phyloP scores from a whole-genome alignment of 2,329 filamentous ascomycete genomes.

The Neonectria sp. region DNA sequence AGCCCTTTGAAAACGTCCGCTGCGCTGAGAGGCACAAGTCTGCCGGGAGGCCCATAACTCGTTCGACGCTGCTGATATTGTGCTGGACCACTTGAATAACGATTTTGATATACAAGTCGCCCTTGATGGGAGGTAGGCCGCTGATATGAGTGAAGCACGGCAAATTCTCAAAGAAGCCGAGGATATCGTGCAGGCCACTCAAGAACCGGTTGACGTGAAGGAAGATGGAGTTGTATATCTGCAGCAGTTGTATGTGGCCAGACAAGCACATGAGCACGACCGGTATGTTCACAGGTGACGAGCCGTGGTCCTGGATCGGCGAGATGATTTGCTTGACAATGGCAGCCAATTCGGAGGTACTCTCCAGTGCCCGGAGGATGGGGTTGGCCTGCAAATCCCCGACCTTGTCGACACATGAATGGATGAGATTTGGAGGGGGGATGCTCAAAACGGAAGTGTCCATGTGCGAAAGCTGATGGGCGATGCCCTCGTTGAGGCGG shows the following conservation, averaged over 20 bases:
- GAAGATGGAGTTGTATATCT: conserved; percentile 29
- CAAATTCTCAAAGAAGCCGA: conserved; percentile 23
- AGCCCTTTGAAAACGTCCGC: conserved; percentile 5
- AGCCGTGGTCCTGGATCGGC: conserved; percentile 21
- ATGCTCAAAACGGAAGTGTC: conserved; percentile 7
- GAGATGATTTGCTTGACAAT: conserved; percentile 31
- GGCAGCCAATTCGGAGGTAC: conserved; percentile 23
- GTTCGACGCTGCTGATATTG: conserved; percentile 21
- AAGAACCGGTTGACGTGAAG: conserved; percentile 17
- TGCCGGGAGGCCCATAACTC: conserved; percentile 19
- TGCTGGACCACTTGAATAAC: conserved; percentile 24
- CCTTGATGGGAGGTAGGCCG: conserved; percentile 24
- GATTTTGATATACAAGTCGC: conserved; percentile 29
- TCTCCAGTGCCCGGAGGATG: conserved; percentile 18
- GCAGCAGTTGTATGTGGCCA: conserved; percentile 29
- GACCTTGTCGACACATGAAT: conserved; percentile 24
- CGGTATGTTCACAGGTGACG: conserved; percentile 20
- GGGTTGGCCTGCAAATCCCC: conserved; percentile 18
- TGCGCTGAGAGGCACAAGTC: conserved; percentile 6
- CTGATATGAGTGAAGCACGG: conserved; percentile 19
- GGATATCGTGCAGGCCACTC: conserved; percentile 13
- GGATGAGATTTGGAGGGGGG: conserved; percentile 14
- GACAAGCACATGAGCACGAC: conserved; percentile 30
- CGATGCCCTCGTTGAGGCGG: conserved; percentile 26
- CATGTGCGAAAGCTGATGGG: conserved; percentile 18